phyloP scores from a whole-genome alignment of 805 yeast species.

The Schwanniomyces yamadae region DNA sequence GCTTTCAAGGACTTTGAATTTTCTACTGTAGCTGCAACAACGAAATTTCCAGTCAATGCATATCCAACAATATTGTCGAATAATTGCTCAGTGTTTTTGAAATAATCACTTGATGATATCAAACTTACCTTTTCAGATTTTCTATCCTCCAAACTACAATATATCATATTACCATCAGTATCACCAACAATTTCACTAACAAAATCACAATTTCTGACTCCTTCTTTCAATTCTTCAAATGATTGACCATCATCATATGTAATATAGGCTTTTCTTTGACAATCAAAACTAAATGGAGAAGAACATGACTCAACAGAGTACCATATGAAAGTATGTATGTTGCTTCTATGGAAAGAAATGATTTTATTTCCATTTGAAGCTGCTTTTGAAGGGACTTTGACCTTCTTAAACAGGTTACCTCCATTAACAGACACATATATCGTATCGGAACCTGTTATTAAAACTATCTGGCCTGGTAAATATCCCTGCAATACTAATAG shows the following conservation, averaged over 20 bases:
- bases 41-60: constrained; percentile 67
- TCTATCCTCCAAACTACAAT: constrained; percentile 55
- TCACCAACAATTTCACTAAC: constrained; percentile 44
- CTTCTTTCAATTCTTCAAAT: constrained; percentile 54
- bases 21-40: constrained; percentile 66
- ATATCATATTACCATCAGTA: constrained; percentile 50
- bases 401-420: constrained; percentile 52
- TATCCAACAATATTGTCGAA: constrained; percentile 69
- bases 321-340: constrained; percentile 62
- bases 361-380: constrained; percentile 34
- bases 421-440: constrained; percentile 67
- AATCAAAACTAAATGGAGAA: constrained; percentile 38
- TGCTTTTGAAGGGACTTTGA: constrained; percentile 52
- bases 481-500: constrained; percentile 48
- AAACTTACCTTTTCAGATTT: constrained; percentile 30
- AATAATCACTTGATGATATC: constrained; percentile 53
- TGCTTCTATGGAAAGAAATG: constrained; percentile 61
- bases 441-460: constrained; percentile 47
- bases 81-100: constrained; percentile 38
- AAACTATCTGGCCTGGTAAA: constrained; percentile 54
- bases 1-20: constrained; percentile 53
- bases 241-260: constrained; percentile 67
- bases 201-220: constrained; percentile 64
- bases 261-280: constrained; percentile 58
- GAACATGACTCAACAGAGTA: constrained; percentile 63